Base-by-base conservation (phyloP, 306 rosid genomes). In the Argentina anserina region DNA sequence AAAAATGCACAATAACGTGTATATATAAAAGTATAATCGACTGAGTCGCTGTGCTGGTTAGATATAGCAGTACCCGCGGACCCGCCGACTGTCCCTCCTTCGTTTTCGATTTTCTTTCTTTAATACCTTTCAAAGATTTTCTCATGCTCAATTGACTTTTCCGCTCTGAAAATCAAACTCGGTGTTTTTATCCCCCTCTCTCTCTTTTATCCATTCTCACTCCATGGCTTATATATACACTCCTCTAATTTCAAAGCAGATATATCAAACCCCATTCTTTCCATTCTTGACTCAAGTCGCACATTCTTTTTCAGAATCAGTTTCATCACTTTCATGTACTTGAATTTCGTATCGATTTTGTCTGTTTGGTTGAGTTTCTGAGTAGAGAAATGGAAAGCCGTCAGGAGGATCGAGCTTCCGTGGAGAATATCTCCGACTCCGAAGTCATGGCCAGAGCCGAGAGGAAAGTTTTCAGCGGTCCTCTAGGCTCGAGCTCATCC, bases 391-490 rank as follows among this genome's bases (percentile, higher is more conserved):
- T 72, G 76, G 55, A 41, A n/a, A 63, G 70, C 9, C 75, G 31
- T 31, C 55, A 56, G 28, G 67, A 71, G 67, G 67, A 58, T 14
- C 18, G 41, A 61, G 2, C 60, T 14, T 25, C 33, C 37, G 9
- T 39, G 50, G 66, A 62, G 17, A 39, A 31, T 45, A 59, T 9
- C 37, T 53, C 73, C 6, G 83, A 80, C 17, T 42, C 66, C 6
- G 37, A 64, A 56, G 18, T 55, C 12, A 0, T 45, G 56, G 5
- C 18, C 0, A 9, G 60, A 68, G 28, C 39, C 6, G 25, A 64
- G 50, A 74, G 46, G 31, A 60, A 23, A 14, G 80, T 77, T 4
- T 83, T 83, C 71, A 83, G 87, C 65, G 84, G 87, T 2, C 87
- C 87, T 66, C 67, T 83, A 5, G 52, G 61, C 12, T 26, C 62